These are phyloP conservation scores for Mrakia blollopis DNA, from an alignment of 768 basidiomycete species.

Conservation along the genomic window DNA sequence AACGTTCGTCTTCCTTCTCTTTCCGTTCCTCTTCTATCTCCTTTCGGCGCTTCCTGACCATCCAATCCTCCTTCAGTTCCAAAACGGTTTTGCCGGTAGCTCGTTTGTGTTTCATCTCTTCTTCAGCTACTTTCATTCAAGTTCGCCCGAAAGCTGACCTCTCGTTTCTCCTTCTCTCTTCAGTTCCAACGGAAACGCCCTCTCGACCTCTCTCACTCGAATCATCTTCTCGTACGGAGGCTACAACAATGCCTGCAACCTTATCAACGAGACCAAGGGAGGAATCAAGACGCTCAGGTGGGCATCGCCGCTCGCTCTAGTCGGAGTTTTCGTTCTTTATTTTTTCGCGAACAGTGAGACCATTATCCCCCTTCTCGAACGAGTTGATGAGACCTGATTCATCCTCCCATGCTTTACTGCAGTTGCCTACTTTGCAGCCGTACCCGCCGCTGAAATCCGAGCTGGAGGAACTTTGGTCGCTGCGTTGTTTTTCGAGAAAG, in stretches of 20 bases:
- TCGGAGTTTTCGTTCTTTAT: slow-evolving; percentile 56
- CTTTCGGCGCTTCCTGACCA: too few species aligned
- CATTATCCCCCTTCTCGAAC: too few species aligned
- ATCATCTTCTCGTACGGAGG: slow-evolving; percentile 51
- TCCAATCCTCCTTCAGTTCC: slow-evolving; percentile 32
- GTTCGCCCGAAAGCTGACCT: too few species aligned
- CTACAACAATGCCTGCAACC: slow-evolving; percentile 70
- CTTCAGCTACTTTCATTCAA: not conserved
- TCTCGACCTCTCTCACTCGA: slow-evolving; percentile 16
- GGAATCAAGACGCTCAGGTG: slow-evolving; percentile 66
- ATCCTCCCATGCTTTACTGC: too few species aligned
- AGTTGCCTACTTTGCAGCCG: slow-evolving; percentile 63
- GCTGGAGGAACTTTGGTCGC: slow-evolving; percentile 62
- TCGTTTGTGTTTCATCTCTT: too few species aligned
- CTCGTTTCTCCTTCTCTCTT: not conserved
- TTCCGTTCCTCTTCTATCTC: too few species aligned
- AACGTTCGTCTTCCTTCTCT: too few species aligned
- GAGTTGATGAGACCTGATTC: too few species aligned
- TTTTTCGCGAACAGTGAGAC: slow-evolving; percentile 52
- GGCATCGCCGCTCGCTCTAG: slow-evolving; percentile 58
- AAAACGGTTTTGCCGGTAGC: slow-evolving; percentile 39
- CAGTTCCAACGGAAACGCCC: not conserved
- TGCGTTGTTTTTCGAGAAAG: slow-evolving; percentile 67
- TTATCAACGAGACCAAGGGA: slow-evolving; percentile 54
- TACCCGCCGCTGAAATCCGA: slow-evolving; percentile 64